A percentile compares a stretch with the other conserved stretches of the same genome.
Conservation (phyloP, 495 filamentous ascomycete genomes). For the Talaromyces wortmannii region DNA sequence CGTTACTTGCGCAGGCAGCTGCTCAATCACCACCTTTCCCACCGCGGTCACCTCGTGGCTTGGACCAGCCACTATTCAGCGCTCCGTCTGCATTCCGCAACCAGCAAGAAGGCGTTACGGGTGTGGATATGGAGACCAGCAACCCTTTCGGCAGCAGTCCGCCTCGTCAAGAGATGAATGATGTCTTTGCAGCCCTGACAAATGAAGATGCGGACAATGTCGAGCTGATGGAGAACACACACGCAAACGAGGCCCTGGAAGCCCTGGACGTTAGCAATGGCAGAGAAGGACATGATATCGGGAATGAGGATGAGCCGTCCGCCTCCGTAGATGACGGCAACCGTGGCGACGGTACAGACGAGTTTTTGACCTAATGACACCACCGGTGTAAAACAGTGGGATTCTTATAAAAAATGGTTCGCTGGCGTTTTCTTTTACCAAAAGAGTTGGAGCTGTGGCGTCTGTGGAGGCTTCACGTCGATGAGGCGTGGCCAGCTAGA, state of each 20-base stretch:
- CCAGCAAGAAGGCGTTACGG: slow-evolving; percentile 12
- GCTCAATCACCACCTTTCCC: slow-evolving; percentile 33
- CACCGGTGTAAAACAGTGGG: background rate
- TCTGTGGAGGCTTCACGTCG: background rate
- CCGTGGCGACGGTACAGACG: slow-evolving; percentile 5
- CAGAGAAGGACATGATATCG: slow-evolving; percentile 13
- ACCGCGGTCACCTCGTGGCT: slow-evolving; percentile 27
- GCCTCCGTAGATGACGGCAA: background rate
- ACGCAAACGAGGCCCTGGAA: slow-evolving; percentile 40
- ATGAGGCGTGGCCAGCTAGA: background rate
- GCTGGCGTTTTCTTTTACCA: background rate
- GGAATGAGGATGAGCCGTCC: slow-evolving; percentile 9
- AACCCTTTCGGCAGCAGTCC: slow-evolving; percentile 30
- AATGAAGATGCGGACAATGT: slow-evolving; percentile 37
- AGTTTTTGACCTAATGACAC: slow-evolving; percentile 3
- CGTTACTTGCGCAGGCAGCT: slow-evolving; percentile 33
- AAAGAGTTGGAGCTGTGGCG: background rate
- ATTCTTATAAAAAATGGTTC: background rate
- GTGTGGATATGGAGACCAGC: slow-evolving; percentile 15
- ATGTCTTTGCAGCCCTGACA: slow-evolving; percentile 41
- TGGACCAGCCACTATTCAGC: slow-evolving; percentile 35
- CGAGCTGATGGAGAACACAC: slow-evolving; percentile 35
- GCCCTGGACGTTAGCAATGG: slow-evolving; percentile 35
- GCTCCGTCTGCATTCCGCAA: slow-evolving; percentile 29
- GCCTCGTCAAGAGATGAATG: slow-evolving; percentile 35